A percentile compares a stretch with the other conserved stretches of the same genome.
Conservation (phyloP, 257 asterid species). For the Euphrasia confusa region DNA sequence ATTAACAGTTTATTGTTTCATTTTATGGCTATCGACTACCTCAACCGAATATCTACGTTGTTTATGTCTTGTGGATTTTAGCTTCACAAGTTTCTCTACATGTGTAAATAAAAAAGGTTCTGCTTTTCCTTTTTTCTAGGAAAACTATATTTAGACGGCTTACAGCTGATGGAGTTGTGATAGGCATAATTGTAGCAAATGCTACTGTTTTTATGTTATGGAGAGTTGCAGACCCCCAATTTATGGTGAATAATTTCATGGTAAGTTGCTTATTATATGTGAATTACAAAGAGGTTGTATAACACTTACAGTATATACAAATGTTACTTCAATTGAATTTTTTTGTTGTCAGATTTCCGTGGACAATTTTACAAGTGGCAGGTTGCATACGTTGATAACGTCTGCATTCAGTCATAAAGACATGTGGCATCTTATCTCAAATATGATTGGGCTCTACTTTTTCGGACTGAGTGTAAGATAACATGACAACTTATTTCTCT, state of each 20-base stretch:
- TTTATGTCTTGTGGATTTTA: slow-evolving; percentile 4
- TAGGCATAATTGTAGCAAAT: slow-evolving; percentile 59
- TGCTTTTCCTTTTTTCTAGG: slow-evolving; percentile 36
- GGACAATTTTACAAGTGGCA: slow-evolving; percentile 71
- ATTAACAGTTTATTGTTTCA: not conserved
- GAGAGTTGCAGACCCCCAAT: slow-evolving; percentile 47
- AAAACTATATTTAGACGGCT: slow-evolving; percentile 45
- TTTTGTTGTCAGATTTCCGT: slow-evolving; percentile 63
- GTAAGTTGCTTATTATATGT: slow-evolving; percentile 34
- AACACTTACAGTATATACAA: not conserved
- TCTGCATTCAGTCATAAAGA: slow-evolving; percentile 81
- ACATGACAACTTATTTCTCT: slow-evolving; percentile 5
- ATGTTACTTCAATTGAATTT: slow-evolving; percentile 9
- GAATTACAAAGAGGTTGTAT: slow-evolving; percentile 15
- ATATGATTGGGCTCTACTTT: slow-evolving; percentile 83
- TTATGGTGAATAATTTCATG: slow-evolving; percentile 76
- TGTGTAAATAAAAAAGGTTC: not conserved
- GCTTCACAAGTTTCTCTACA: slow-evolving; percentile 11
- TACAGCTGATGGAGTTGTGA: slow-evolving; percentile 61
- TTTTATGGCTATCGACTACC: slow-evolving; percentile 9
- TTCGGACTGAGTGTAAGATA: slow-evolving; percentile 79
- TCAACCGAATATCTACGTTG: not conserved
- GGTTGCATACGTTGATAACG: slow-evolving; percentile 75
- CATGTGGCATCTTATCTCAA: slow-evolving; percentile 47
- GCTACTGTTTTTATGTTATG: slow-evolving; percentile 69